These are phyloP conservation scores for Colletotrichum zoysiae DNA, from an alignment of 2,329 filamentous ascomycete genomes.

Conservation along the genomic window DNA sequence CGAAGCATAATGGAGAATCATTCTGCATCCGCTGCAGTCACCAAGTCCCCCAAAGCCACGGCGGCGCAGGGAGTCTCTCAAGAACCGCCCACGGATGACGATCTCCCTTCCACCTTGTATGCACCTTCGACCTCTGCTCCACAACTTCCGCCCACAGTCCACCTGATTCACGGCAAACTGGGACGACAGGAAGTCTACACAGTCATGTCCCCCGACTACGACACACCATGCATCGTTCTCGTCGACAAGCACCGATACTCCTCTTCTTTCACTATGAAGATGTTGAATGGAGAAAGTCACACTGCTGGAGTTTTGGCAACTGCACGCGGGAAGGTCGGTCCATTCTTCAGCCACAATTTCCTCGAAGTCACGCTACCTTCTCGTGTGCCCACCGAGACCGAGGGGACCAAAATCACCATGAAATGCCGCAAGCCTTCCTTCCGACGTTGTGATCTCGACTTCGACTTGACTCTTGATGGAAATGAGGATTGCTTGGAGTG, in stretches of 20 bases:
- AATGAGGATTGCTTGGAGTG: background rate
- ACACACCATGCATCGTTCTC: background rate
- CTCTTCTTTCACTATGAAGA: background rate
- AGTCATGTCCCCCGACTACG: background rate
- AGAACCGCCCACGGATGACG: background rate
- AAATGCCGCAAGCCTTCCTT: background rate
- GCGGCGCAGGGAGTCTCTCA: no score
- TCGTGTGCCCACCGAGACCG: no score
- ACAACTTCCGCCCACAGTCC: background rate
- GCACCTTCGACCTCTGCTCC: background rate
- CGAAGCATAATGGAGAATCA: background rate
- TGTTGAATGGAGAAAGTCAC: background rate
- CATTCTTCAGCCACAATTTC: background rate
- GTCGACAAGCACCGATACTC: background rate
- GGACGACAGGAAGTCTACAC: background rate
- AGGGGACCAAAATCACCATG: background rate
- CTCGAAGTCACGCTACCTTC: background rate
- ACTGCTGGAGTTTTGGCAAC: background rate
- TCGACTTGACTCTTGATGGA: background rate
- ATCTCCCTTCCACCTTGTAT: background rate
- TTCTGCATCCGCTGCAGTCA: no score
- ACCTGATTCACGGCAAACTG: background rate
- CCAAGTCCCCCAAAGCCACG: background rate
- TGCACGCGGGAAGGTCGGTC: background rate
- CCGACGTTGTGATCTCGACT: background rate